Conservation (phyloP, 2,329 filamentous ascomycete species). For the Cadophora sp. region DNA sequence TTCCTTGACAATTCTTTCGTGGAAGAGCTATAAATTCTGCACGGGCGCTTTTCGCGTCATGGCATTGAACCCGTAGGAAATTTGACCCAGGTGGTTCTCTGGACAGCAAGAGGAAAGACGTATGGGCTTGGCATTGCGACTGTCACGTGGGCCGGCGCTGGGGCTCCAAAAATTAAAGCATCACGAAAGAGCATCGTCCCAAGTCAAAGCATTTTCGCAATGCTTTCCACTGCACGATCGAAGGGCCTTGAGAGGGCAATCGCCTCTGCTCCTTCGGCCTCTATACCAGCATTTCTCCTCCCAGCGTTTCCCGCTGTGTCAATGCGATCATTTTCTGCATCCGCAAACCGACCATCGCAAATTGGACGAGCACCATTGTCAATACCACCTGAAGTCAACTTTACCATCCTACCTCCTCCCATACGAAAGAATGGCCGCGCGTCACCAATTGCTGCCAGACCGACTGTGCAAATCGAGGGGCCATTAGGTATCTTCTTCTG, state of each 20-base stretch:
- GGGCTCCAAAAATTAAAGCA: conserved; percentile 18
- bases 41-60: no score
- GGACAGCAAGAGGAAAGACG: background rate
- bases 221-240: conserved; percentile 70
- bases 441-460: conserved; percentile 63
- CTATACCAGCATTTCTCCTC: conserved; percentile 75
- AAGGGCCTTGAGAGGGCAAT: conserved; percentile 65
- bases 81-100: no score
- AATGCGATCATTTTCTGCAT: conserved; percentile 72
- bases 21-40: no score
- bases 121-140: conserved; percentile 1
- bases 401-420: conserved; percentile 69
- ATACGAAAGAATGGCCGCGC: conserved; percentile 28
- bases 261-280: conserved; percentile 53
- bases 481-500: conserved; percentile 68
- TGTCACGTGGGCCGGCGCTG: conserved; percentile 6
- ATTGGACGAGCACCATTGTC: conserved; percentile 83
- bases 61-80: no score
- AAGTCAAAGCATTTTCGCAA: conserved; percentile 46
- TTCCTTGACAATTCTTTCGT: no score
- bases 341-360: conserved; percentile 73
- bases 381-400: conserved; percentile 82
- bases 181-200: background rate
- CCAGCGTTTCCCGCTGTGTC: conserved; percentile 67
- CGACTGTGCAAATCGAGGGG: conserved; percentile 77